Evolutionary conservation across 352 stramenopile genomes (phyloP), one percentile per base, ranked within the genome.

Genomic region (Phytophthora melonis): DNA sequence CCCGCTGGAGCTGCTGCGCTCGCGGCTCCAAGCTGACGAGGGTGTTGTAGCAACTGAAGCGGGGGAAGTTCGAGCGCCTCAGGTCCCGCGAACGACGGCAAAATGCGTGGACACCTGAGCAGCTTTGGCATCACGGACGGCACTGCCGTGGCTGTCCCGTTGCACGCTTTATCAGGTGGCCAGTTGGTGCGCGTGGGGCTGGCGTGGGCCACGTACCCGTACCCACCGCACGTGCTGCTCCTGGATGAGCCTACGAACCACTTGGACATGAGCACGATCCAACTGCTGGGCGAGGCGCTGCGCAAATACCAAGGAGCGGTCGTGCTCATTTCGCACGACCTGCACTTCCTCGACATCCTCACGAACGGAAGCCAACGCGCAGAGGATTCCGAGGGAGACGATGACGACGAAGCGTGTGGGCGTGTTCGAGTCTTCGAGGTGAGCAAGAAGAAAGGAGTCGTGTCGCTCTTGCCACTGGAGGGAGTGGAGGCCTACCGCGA

Each of bases 231-330:
- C 69, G 77, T 98, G 23, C 77, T 98, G 34, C 76, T 98, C 16
- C 81, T 98, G 21, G 93, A 98, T 82, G 93, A 98, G 58, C 94
- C 95, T 9, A 98, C 93, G 19, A 98, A 97, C 63, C 88, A 95
- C 70, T 89, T 98, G 62, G 95, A 99, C 77, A 98, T 99, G 90
- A 83, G 79, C 65, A 92, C 86, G 47, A 93, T 97, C 54, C 79
- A 97, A 21, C 80, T 92, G 57, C 53, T 97, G 3, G 79, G 76
- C 6, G 79, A 88, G n/a, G 85, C 81, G 1, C 45, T 92, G 61
- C 75, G 81, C 6, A 83, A 77, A 21, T 91, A 88, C 34, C 64
- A 88, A 58, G 85, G 85, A 62, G 74, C 83, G 1, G 72, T 92
- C 6, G 76, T 91, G 54, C 70, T 92, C n/a, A 90, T 92, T 56